Base-by-base conservation (phyloP, 495 filamentous ascomycete genomes). In the Lophiostoma macrostomum region DNA sequence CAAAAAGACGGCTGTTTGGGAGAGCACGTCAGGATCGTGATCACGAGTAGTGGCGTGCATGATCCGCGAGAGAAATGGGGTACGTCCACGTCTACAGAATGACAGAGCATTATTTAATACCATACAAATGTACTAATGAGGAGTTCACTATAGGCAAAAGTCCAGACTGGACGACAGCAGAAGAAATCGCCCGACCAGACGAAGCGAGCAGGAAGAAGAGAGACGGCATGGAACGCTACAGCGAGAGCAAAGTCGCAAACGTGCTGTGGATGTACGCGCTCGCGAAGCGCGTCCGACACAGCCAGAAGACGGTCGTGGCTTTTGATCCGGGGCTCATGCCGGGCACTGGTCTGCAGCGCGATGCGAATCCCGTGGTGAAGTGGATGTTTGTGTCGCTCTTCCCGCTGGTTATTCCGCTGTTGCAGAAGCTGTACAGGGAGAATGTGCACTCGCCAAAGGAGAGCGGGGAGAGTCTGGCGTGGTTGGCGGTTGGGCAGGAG, bases 281-380 rank as follows among this genome's bases (percentile, higher is more conserved):
- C 11, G 42, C 71, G 10, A 50, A 59, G 7, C 67, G 67, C 6
- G 64, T 76, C 5, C 54, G 25, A 47, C 46, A 10, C 29, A 50
- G 6, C 58, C 59, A 5, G 1, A 70, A 71, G 56, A 69, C 69
- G 0, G 72, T 74, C 0, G 61, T 49, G 8, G 59, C 68, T 0
- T 70, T 73, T 34, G 70, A 78, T 55, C 75, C 75, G 1, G 74
- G 73, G 2, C 62, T 75, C 8, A 73, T 76, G 73, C 71, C 74
- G 11, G 74, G 74, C 0, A 73, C 74, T 4, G 71, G 71, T 4
- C 60, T 77, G 6, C 65, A 55, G 3, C 60, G 75, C 12, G 61
- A 71, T 27, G 38, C 43, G 67, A 66, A 19, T 8, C 69, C 3
- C 73, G 68, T 68, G n/a, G 38, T 35, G 20, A 13, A 25, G 11